Evolutionary conservation across 179 eudicot species (phyloP), one percentile per base, ranked within the genome.

Genomic region (Spergularia azorica): DNA sequence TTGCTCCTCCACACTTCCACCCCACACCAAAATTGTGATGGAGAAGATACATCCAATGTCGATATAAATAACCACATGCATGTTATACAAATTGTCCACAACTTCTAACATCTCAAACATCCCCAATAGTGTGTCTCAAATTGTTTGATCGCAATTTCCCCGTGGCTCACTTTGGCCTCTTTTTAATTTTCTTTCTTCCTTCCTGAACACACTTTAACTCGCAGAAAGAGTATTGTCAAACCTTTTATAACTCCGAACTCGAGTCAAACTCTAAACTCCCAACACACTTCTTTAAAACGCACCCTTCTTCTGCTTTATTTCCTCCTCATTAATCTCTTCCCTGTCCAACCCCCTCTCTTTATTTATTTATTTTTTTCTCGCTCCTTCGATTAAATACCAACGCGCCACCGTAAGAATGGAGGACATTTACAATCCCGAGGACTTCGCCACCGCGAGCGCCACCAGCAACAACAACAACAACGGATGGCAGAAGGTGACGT

Each of bases 401-500:
- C 32, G 32, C 32, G 2, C 32, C 32, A 26, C 32, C 32, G 32
- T 26, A 1, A 12, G 54, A 73, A 41, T 41, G 69, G 67, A 74
- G 66, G 84, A 79, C 70, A 36, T 41, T 12, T 26, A 17, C 13
- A 12, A 54, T 61, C 3, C 46, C 70, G 82, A 79, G 21, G 87
- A 72, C 14, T 15, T 77, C 77, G 32, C 71, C 67, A 66, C 60
- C 16, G 11, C 36, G 11, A 70, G 18, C 65, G 5, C 56, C 60
- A 52, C 77, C 84, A 69, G 39, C 36, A 41, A n/a, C 76, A 59
- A 60, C 52, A 70, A 21, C 61, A 76, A 82, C 74, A 88, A 90
- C 73, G 94, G 91, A 13, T 90, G 94, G 94, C 94, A 90, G 71
- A 90, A 90, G 74, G 94, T 90, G 17, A 81, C 86, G 41, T 90